phyloP scores from a whole-genome alignment of 1,284 basidiomycete species.

The Fomitopsis pinicola region DNA sequence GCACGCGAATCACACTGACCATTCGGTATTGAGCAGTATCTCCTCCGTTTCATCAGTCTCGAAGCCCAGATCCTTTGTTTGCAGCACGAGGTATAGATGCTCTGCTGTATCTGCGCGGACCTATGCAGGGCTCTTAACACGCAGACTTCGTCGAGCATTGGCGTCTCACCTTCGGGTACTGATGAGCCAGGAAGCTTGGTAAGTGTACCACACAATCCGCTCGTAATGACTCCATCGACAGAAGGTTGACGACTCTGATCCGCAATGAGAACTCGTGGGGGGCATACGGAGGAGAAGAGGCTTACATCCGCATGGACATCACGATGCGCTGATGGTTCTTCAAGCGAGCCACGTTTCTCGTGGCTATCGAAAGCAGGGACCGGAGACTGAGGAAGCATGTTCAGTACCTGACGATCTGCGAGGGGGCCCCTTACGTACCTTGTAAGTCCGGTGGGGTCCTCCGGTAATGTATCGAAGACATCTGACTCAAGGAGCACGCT shows the following conservation, averaged over 20 bases:
- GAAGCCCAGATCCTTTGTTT: slow-evolving; percentile 58
- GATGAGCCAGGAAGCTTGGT: slow-evolving; percentile 64
- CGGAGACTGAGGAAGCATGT: slow-evolving; percentile 30
- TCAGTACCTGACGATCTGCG: background rate
- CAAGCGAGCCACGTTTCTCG: slow-evolving; percentile 57
- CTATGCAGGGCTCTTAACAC: slow-evolving; percentile 34
- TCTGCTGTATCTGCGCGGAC: slow-evolving; percentile 79
- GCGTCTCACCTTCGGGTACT: slow-evolving; percentile 65
- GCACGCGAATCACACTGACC: slow-evolving; percentile 42
- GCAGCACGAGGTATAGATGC: slow-evolving; percentile 71
- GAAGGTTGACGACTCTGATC: slow-evolving; percentile 57
- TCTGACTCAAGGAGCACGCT: slow-evolving; percentile 69
- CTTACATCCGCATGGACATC: slow-evolving; percentile 79
- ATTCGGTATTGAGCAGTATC: slow-evolving; percentile 78
- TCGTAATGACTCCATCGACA: slow-evolving; percentile 47
- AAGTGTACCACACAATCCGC: slow-evolving; percentile 45
- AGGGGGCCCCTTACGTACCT: slow-evolving; percentile 35
- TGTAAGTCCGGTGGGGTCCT: slow-evolving; percentile 40
- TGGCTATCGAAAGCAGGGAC: slow-evolving; percentile 46
- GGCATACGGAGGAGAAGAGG: background rate
- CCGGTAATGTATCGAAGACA: slow-evolving; percentile 42
- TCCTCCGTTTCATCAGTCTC: slow-evolving; percentile 72
- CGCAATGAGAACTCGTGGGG: slow-evolving; percentile 3
- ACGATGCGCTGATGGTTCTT: slow-evolving; percentile 79
- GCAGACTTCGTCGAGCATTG: background rate